These are phyloP conservation scores for Naematelia encephala DNA, from an alignment of 768 basidiomycete genomes.

Conservation along the genomic window DNA sequence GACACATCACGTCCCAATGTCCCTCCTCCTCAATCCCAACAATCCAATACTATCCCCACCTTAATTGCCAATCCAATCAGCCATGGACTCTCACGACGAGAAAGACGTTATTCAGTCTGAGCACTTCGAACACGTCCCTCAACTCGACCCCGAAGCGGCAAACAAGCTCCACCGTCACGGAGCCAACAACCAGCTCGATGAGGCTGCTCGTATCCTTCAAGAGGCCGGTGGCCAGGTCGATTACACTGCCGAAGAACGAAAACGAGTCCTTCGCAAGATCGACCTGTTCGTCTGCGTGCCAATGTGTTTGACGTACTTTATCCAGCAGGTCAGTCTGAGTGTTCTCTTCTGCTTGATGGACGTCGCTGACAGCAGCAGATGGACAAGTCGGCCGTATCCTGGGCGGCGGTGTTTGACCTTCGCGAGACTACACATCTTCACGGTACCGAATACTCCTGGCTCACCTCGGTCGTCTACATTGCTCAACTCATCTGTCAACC, in stretches of 20 bases:
- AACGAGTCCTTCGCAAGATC: conserved; percentile 26
- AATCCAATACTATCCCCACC: too few species aligned
- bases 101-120: too few species aligned
- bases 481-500: conserved; percentile 40
- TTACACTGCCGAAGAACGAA: conserved; percentile 18
- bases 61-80: too few species aligned
- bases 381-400: conserved; percentile 56
- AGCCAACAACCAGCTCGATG: too few species aligned
- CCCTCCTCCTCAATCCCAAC: too few species aligned
- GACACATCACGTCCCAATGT: too few species aligned
- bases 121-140: too few species aligned
- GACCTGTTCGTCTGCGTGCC: conserved; percentile 27
- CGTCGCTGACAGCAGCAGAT: conserved; percentile 10
- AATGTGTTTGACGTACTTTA: conserved; percentile 29
- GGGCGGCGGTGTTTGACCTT: conserved; percentile 57
- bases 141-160: too few species aligned
- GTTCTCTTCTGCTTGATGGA: background rate
- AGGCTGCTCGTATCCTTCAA: conserved; percentile 22
- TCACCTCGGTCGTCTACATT: conserved; percentile 51
- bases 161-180: too few species aligned
- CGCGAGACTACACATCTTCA: conserved; percentile 38
- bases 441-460: conserved; percentile 56
- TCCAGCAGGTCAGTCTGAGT: conserved; percentile 24
- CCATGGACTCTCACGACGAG: too few species aligned
- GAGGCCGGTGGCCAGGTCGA: conserved; percentile 22